Evolutionary conservation across 2,329 filamentous ascomycete genomes (phyloP).

Genomic region (Rhexocercosporidium sp.): DNA sequence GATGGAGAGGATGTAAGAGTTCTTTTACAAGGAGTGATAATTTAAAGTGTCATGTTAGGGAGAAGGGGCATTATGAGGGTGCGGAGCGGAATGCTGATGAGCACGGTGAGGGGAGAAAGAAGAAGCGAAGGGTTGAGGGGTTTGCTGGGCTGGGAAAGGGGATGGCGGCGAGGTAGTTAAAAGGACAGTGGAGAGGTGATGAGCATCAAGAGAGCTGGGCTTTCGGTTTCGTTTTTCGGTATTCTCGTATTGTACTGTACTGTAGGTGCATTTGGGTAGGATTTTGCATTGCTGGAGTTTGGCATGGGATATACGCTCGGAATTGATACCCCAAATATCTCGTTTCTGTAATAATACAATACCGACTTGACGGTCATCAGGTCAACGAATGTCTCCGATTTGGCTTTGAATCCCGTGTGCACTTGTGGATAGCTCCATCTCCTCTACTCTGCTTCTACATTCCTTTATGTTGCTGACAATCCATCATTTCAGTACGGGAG

Average conservation of each 20-base stretch:
- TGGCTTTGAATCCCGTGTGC: no score
- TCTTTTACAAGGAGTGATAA: slow-evolving; percentile 37
- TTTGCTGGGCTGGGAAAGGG: background rate
- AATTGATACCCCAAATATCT: slow-evolving; percentile 9
- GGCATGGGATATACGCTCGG: background rate
- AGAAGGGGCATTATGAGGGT: slow-evolving; percentile 29
- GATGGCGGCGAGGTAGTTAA: background rate
- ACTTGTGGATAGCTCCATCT: no score
- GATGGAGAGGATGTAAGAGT: slow-evolving; percentile 29
- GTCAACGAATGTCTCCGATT: no score
- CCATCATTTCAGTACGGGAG: no score
- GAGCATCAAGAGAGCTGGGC: background rate
- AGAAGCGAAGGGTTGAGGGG: background rate
- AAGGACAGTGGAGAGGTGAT: background rate
- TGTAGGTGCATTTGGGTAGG: background rate
- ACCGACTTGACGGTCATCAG: background rate
- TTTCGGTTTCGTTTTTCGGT: background rate
- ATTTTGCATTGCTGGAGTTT: slow-evolving; percentile 11
- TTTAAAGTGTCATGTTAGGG: slow-evolving; percentile 33
- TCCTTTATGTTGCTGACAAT: no score
- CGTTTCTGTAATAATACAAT: background rate
- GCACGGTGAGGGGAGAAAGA: background rate
- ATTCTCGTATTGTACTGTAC: background rate
- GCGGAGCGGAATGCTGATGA: background rate
- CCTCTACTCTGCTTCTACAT: no score